A percentile compares a stretch with the other conserved stretches of the same genome.
phyloP scores from a whole-genome alignment of 139 green algal species.

The Auxenochlorella protothecoides region DNA sequence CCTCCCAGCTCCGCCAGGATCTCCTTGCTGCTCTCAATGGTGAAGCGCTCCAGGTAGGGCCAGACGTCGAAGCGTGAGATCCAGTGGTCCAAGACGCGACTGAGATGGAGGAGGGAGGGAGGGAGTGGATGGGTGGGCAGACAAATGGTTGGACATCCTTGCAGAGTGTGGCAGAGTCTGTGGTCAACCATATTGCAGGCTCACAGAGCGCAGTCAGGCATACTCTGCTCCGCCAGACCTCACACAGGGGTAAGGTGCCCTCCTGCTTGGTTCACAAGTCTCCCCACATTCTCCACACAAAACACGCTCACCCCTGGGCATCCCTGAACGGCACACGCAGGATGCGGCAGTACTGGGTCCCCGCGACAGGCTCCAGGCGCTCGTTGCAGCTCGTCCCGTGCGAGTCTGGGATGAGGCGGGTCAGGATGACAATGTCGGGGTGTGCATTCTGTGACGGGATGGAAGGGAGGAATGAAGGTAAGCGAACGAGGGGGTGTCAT shows the following conservation, averaged over 20 bases:
- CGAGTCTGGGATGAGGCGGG: slow-evolving; percentile 66
- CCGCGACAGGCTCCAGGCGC: slow-evolving; percentile 59
- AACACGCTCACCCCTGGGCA: slow-evolving; percentile 11
- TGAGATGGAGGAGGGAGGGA: not conserved
- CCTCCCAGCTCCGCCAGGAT: slow-evolving; percentile 44
- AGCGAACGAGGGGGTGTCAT: too few species aligned
- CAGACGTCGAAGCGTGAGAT: slow-evolving; percentile 66
- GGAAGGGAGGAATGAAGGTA: not conserved
- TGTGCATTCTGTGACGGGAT: slow-evolving; percentile 2
- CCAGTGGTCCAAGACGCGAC: slow-evolving; percentile 51
- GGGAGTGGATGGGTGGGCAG: not conserved
- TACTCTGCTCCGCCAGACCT: not conserved
- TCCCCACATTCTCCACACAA: too few species aligned
- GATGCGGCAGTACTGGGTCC: slow-evolving; percentile 53
- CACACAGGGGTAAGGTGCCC: not conserved
- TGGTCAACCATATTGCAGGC: too few species aligned
- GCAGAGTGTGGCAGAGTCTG: not conserved
- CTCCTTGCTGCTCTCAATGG: slow-evolving; percentile 52
- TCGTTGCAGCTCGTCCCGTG: slow-evolving; percentile 66
- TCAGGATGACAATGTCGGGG: slow-evolving; percentile 58
- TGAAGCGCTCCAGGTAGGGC: slow-evolving; percentile 76
- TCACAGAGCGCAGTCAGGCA: not conserved
- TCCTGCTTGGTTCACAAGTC: too few species aligned
- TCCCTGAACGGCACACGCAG: slow-evolving; percentile 66
- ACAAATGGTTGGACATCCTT: not conserved